Conservation (phyloP, 148 eudicot species). For the Amaranthus cruentus region DNA sequence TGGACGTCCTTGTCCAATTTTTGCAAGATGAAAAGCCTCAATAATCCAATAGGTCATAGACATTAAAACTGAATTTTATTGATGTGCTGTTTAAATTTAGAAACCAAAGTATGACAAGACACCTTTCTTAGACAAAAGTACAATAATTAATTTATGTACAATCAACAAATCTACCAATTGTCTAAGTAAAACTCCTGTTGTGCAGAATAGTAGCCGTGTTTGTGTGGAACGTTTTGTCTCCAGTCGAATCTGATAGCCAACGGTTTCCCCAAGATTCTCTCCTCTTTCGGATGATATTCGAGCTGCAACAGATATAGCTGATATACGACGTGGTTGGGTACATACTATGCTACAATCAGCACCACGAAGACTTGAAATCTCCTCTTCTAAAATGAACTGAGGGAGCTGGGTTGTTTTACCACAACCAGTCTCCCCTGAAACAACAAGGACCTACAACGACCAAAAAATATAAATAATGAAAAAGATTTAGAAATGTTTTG, state of each 20-base stretch:
- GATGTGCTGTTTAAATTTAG: not conserved
- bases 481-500: slow-evolving; percentile 11
- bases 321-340: slow-evolving; percentile 98
- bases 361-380: slow-evolving; percentile 74
- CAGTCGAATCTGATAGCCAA: slow-evolving; percentile 91
- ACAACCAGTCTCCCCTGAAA: slow-evolving; percentile 99
- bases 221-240: slow-evolving; percentile 78
- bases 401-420: slow-evolving; percentile 98
- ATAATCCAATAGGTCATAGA: not conserved
- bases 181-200: slow-evolving; percentile 88
- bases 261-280: slow-evolving; percentile 81
- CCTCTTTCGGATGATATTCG: slow-evolving; percentile 95
- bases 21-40: not conserved
- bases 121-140: not conserved
- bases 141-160: not conserved
- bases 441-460: slow-evolving; percentile 69
- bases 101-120: not conserved
- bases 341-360: slow-evolving; percentile 80
- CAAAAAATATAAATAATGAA: slow-evolving; percentile 3
- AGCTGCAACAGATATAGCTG: slow-evolving; percentile 94
- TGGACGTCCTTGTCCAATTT: not conserved
- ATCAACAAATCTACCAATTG: slow-evolving; percentile 52
- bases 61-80: not conserved
- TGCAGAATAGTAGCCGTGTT: slow-evolving; percentile 86
- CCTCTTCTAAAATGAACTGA: slow-evolving; percentile 87